These are phyloP conservation scores for Ceriops zippeliana DNA, from an alignment of 345 rosid genomes.

Conservation along the genomic window DNA sequence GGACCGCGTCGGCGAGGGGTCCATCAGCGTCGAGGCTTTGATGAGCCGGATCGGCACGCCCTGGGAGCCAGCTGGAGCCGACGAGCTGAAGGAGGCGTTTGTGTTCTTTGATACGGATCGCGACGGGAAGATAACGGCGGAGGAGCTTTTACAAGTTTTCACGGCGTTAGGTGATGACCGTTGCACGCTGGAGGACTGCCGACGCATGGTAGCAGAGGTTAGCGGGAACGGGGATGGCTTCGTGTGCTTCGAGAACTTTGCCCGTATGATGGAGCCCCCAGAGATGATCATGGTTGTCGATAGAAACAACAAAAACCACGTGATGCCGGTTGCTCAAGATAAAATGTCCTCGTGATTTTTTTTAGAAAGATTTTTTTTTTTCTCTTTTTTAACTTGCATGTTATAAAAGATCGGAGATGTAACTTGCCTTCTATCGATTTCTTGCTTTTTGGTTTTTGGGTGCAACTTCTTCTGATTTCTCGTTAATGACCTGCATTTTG, in stretches of 20 bases:
- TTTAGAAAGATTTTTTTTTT: background rate
- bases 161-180: slow-evolving; percentile 58
- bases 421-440: no score
- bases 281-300: slow-evolving; percentile 8
- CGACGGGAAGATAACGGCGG: slow-evolving; percentile 83
- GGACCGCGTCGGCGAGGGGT: slow-evolving; percentile 42
- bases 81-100: slow-evolving; percentile 73
- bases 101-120: slow-evolving; percentile 73
- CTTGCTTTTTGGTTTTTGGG: no score
- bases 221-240: slow-evolving; percentile 72
- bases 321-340: background rate
- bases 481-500: no score
- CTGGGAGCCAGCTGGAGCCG: slow-evolving; percentile 43
- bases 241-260: slow-evolving; percentile 86
- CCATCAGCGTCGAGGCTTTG: slow-evolving; percentile 57
- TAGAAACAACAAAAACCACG: background rate
- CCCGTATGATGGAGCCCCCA: slow-evolving; percentile 65
- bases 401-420: no score
- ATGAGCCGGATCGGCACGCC: slow-evolving; percentile 41
- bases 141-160: slow-evolving; percentile 55
- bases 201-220: slow-evolving; percentile 77
- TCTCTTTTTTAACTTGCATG: background rate
- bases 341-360: background rate
- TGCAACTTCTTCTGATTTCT: no score
- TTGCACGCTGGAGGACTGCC: slow-evolving; percentile 87